Base-by-base conservation (phyloP, 306 rosid genomes). In the Trifolium repens region DNA sequence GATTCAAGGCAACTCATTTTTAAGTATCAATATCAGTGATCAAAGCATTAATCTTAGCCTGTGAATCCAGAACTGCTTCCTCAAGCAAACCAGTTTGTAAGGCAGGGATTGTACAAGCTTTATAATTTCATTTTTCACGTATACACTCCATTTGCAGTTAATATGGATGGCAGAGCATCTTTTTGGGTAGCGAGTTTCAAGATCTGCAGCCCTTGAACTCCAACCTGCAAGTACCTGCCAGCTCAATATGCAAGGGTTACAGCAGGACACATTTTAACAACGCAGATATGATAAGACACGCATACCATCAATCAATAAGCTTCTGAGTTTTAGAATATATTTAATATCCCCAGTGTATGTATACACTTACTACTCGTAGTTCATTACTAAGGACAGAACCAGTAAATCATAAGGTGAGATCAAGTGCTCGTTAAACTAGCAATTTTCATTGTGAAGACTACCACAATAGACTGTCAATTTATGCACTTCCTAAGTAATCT, bases 121-220 rank as follows among this genome's bases (percentile, higher is more conserved):
- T 22, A 22, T 22, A 22, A 22, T 1, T 22, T 22, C 24, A 22
- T 22, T 22, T 22, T 22, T 22, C 24, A 22, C 24, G 24, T 22
- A 22, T 22, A 22, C 24, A 79, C 85, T 77, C 89, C 94, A 81
- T 84, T 86, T 66, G 69, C 79, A 43, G 72, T 70, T 71, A 70
- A 53, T 60, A 43, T 34, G 5, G 83, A 71, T 47, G 82, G 71
- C 43, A 82, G 74, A 69, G 42, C 79, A 70, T 66, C 76, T 53
- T 86, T 86, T 32, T 75, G 87, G 35, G 81, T 73, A 37, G 73
- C 87, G 22, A 97, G 97, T 87, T 94, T 94, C 61, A 89, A 80
- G 54, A 82, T 87, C 85, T 77, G 89, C 85, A 91, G 81, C 74
- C 93, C 98, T 79, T 89, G 89, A 60, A 88, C 85, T 69, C 90